A percentile compares a stretch with the other conserved stretches of the same genome.
phyloP scores from a whole-genome alignment of 306 rosid species.

The Malus orientalis region DNA sequence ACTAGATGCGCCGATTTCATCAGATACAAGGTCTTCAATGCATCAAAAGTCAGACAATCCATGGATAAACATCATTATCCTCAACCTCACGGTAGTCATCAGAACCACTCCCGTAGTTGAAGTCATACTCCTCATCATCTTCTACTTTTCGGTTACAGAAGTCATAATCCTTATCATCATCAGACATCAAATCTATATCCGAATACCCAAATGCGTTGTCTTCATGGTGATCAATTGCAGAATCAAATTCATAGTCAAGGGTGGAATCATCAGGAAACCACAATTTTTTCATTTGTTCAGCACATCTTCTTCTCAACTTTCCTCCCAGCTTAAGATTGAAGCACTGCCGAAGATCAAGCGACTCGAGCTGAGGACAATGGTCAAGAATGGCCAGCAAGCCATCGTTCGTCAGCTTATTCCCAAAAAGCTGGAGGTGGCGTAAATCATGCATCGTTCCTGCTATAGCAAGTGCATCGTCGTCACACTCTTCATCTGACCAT shows the following conservation, averaged over 20 bases:
- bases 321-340: slow-evolving; percentile 32
- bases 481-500: neutral
- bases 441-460: slow-evolving; percentile 44
- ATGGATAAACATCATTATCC: neutral
- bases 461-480: slow-evolving; percentile 43
- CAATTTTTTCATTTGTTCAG: slow-evolving; percentile 31
- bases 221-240: slow-evolving; percentile 3
- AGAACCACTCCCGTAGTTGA: neutral
- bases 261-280: slow-evolving; percentile 27
- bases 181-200: slow-evolving; percentile 19
- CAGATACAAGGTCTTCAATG: neutral
- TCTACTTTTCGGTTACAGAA: too few species aligned
- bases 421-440: slow-evolving; percentile 42
- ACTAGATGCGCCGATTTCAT: neutral
- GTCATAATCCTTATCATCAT: slow-evolving; percentile 16
- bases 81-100: neutral
- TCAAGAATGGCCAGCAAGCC: slow-evolving; percentile 52
- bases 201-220: slow-evolving; percentile 31
- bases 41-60: neutral
- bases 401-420: slow-evolving; percentile 38
- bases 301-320: slow-evolving; percentile 27
- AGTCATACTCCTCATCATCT: slow-evolving; percentile 14
- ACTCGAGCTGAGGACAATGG: slow-evolving; percentile 47
- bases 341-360: slow-evolving; percentile 48
- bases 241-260: slow-evolving; percentile 23